These are phyloP conservation scores for Takashimella koratensis DNA, from an alignment of 1,284 basidiomycete genomes.

Conservation along the genomic window DNA sequence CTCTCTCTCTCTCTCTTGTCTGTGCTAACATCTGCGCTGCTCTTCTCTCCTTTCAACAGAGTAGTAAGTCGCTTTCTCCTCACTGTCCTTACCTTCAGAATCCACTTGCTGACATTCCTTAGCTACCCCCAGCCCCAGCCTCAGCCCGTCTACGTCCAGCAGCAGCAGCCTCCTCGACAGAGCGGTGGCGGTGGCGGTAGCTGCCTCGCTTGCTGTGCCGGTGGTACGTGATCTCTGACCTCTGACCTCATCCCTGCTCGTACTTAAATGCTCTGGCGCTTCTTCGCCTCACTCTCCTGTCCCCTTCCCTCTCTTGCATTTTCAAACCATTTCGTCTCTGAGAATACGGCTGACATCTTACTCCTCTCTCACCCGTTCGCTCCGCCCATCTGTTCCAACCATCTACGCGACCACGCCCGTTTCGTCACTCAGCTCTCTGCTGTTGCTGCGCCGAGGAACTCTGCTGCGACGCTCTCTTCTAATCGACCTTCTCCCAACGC, in stretches of 20 bases:
- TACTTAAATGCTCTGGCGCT: no score
- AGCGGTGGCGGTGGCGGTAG: constrained; percentile 23
- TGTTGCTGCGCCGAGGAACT: constrained; percentile 42
- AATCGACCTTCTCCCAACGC: no score
- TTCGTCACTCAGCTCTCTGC: constrained; percentile 25
- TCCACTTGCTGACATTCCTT: neutral
- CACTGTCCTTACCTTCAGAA: neutral
- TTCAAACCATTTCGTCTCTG: no score
- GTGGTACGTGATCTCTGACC: constrained; percentile 25
- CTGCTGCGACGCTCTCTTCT: constrained; percentile 19
- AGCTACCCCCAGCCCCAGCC: constrained; percentile 45
- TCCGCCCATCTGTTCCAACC: no score
- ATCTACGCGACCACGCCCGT: constrained; percentile 3
- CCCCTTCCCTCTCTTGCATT: no score
- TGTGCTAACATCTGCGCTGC: no score
- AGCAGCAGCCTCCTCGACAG: constrained; percentile 27
- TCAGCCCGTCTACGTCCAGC: constrained; percentile 43
- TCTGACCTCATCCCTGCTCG: neutral
- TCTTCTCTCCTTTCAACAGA: constrained; percentile 9
- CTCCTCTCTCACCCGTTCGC: no score
- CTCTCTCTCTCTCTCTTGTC: no score
- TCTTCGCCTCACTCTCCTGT: no score
- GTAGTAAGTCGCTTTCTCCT: constrained; percentile 13
- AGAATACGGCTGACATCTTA: no score
- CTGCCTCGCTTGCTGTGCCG: constrained; percentile 31